Conservation (phyloP, 2,329 filamentous ascomycete species). For the Trichothecium roseum region DNA sequence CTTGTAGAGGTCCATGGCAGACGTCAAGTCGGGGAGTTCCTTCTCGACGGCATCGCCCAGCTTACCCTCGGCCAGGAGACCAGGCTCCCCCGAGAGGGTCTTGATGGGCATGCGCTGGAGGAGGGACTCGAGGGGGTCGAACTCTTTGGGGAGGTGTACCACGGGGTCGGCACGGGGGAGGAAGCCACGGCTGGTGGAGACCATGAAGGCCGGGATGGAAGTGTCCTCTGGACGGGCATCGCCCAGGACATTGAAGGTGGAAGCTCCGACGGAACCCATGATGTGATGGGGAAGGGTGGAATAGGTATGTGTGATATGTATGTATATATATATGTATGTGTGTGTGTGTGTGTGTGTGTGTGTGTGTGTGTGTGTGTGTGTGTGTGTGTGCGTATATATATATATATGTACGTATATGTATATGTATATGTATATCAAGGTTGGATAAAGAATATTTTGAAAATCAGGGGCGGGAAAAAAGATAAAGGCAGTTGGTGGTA, state of each 20-base stretch:
- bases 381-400: background rate
- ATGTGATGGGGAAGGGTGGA: constrained; percentile 6
- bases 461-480: background rate
- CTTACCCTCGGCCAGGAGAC: constrained; percentile 62
- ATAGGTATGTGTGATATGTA: background rate
- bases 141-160: constrained; percentile 58
- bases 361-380: background rate
- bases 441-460: background rate
- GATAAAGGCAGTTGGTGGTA: background rate
- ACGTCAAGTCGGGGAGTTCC: constrained; percentile 72
- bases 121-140: constrained; percentile 61
- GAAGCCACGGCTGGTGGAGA: constrained; percentile 65
- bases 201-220: constrained; percentile 64
- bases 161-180: constrained; percentile 57
- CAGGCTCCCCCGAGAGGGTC: constrained; percentile 61
- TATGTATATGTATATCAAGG: background rate
- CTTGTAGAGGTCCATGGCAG: constrained; percentile 59
- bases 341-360: background rate
- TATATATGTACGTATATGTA: background rate
- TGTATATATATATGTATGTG: no score
- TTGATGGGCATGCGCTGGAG: constrained; percentile 70
- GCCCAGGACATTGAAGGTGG: constrained; percentile 44
- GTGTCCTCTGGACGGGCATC: constrained; percentile 48
- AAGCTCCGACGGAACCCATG: constrained; percentile 23
- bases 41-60: constrained; percentile 65